These are phyloP conservation scores for Neurospora sp. DNA, from an alignment of 495 filamentous ascomycete species.

Conservation along the genomic window DNA sequence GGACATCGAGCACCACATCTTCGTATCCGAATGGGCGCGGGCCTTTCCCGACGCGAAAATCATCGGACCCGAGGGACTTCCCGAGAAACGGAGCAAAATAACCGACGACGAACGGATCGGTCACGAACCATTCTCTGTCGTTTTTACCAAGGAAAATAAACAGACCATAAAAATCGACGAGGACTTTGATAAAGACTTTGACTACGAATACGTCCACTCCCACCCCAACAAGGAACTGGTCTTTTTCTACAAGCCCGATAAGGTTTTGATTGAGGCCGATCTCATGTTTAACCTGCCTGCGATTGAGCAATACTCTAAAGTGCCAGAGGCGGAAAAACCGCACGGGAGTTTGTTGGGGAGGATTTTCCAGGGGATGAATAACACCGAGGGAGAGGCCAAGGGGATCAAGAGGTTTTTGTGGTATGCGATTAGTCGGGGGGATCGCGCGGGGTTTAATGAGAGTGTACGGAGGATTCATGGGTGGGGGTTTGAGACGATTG, in stretches of 20 bases:
- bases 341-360: conserved; percentile 51
- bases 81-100: conserved; percentile 65
- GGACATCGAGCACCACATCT: conserved; percentile 91
- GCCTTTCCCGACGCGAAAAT: conserved; percentile 70
- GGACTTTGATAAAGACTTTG: conserved; percentile 82
- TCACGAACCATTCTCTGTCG: conserved; percentile 55
- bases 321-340: conserved; percentile 40
- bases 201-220: conserved; percentile 68
- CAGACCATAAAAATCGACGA: conserved; percentile 38
- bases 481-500: conserved; percentile 83
- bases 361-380: conserved; percentile 50
- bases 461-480: conserved; percentile 55
- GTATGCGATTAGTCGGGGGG: conserved; percentile 56
- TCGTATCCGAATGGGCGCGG: conserved; percentile 69
- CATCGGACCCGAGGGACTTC: conserved; percentile 75
- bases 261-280: conserved; percentile 84
- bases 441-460: conserved; percentile 58
- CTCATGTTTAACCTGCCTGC: conserved; percentile 87
- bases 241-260: conserved; percentile 70
- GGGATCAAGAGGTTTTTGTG: conserved; percentile 76
- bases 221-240: conserved; percentile 83
- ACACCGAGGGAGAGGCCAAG: conserved; percentile 50
- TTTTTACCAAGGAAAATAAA: conserved; percentile 49
- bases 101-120: conserved; percentile 47
- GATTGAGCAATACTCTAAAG: conserved; percentile 67